Evolutionary conservation across 345 rosid species (phyloP), one percentile per base, ranked within the genome.

Genomic region (Gossypium herbaceum): DNA sequence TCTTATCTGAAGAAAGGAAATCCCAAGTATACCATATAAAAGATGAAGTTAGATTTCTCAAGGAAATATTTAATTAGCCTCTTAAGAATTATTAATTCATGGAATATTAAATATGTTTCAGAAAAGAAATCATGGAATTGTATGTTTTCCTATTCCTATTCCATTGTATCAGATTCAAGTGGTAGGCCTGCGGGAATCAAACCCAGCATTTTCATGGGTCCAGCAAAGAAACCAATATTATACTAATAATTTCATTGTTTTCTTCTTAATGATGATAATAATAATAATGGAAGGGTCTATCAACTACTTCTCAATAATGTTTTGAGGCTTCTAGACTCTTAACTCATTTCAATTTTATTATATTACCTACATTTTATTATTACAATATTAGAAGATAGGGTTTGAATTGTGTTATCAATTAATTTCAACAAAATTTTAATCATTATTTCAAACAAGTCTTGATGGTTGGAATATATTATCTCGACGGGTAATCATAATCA

Each of bases 121-220:
- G n/a, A 44, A 20, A 65, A 43, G 27, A 66, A 68, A 68, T 48
- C 43, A 12, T 68, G 72, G 43, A 48, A 48, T 24, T 48, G 56
- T 41, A 24, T 19, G 48, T 68, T 48, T 68, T 11, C 16, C 3
- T 45, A 2, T 24, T 45, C 19, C 71, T 16, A 22, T 67, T 22
- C 12, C 19, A 39, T 27, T 68, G 43, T 24, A 68, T 25, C 58
- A 50, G 29, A 16, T 68, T 25, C 13, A 44, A 22, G 67, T 72
- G 75, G 65, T 72, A 58, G 75, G 67, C 43, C 41, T 72, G 75
- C 51, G 20, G 66, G 75, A 15, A 72, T 58, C 75, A 58, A 57
- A 72, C 67, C 25, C 67, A 44, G 66, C 75, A 58, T 58, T 58
- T 29, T 39, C 54, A 66, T 66, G 54, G 34, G 20, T 47, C 71